phyloP scores from a whole-genome alignment of 1,284 basidiomycete species.

The Moesziomyces parantarcticus region DNA sequence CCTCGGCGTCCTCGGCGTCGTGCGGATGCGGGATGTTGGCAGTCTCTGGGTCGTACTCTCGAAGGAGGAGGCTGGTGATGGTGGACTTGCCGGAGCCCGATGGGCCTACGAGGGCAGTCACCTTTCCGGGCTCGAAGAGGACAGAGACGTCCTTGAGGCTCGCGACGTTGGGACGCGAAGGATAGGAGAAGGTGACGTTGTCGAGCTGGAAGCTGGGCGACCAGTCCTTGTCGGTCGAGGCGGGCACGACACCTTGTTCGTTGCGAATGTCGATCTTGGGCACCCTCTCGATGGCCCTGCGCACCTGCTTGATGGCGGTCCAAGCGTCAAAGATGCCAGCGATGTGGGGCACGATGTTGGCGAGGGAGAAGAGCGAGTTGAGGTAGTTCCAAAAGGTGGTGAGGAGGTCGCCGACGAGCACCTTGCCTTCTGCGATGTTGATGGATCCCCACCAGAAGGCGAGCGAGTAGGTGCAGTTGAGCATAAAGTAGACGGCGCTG shows the following conservation, averaged over 20 bases:
- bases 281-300: constrained; percentile 58
- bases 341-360: constrained; percentile 63
- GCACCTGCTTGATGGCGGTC: constrained; percentile 53
- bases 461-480: constrained; percentile 52
- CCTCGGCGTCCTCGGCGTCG: constrained; percentile 24
- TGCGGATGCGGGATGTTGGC: constrained; percentile 52
- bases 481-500: constrained; percentile 54
- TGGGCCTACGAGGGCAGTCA: constrained; percentile 68
- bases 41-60: constrained; percentile 69
- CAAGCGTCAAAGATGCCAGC: constrained; percentile 57
- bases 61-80: constrained; percentile 68
- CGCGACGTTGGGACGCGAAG: constrained; percentile 51
- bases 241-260: constrained; percentile 38
- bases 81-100: constrained; percentile 69
- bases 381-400: constrained; percentile 65
- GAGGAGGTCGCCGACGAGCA: constrained; percentile 47
- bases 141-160: constrained; percentile 58
- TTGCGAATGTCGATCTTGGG: constrained; percentile 64
- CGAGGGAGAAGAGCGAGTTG: constrained; percentile 61
- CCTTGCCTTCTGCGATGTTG: constrained; percentile 47
- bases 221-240: constrained; percentile 17
- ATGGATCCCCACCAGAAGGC: constrained; percentile 62
- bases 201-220: constrained; percentile 55
- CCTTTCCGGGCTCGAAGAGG: constrained; percentile 54
- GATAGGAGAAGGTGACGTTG: constrained; percentile 64